Evolutionary conservation across 345 rosid species (phyloP).

Genomic region (Lepidium didymum): DNA sequence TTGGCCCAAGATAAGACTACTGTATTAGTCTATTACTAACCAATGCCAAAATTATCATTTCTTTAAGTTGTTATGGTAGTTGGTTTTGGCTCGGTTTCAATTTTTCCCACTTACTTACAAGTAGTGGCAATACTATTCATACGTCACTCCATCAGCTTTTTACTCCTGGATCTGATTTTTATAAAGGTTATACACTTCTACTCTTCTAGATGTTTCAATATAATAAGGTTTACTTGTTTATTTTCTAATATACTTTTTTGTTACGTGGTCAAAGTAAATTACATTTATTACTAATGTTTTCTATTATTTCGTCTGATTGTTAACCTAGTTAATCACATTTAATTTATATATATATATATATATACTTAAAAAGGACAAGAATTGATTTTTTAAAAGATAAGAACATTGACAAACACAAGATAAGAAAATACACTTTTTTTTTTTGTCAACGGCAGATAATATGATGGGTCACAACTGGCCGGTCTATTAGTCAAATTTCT

Average conservation of each 20-base stretch:
- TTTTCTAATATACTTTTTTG: too few relatives aligned
- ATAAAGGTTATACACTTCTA: background rate
- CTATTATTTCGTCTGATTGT: background rate
- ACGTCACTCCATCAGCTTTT: background rate
- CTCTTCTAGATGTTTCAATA: background rate
- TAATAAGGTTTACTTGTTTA: background rate
- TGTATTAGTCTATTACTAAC: background rate
- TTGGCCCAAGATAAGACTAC: background rate
- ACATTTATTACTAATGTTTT: background rate
- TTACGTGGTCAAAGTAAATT: background rate
- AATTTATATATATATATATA: background rate
- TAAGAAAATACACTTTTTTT: too few relatives aligned
- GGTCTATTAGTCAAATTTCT: too few relatives aligned
- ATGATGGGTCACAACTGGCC: too few relatives aligned
- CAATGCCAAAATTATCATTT: background rate
- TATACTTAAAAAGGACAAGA: too few relatives aligned
- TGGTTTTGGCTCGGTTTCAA: background rate
- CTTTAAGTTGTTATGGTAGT: background rate
- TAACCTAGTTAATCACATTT: too few relatives aligned
- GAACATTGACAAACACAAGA: slow-evolving; percentile 2
- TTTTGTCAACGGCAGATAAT: too few relatives aligned
- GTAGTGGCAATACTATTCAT: background rate
- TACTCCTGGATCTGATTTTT: too few relatives aligned
- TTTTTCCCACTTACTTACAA: background rate
- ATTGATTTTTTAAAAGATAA: background rate